Base-by-base conservation (phyloP, 78 protist species). In the Dictyostelium brefeldianum region DNA sequence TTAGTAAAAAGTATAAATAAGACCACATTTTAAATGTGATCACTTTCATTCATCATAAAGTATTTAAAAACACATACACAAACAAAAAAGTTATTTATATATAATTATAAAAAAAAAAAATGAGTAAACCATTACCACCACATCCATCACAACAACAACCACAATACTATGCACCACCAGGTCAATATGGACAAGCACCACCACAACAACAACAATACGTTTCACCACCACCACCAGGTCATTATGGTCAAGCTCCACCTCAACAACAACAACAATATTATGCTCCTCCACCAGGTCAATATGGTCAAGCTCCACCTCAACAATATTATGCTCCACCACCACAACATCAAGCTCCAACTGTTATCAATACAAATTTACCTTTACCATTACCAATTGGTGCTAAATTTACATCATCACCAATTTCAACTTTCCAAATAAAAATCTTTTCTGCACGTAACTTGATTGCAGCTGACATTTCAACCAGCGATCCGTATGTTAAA, bases 401-500 rank as follows among this genome's bases (percentile, higher is more conserved):
- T 22, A 59, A 57, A 80, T 80, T 80, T 62, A 22, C 75, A 14
- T 22, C 53, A 25, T 46, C 85, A 46, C 77, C 85, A 31, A 51
- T 56, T 12, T 41, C 54, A 25, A 67, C 64, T 43, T 20, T 80
- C 25, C 27, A 36, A 27, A 62, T 80, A 22, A 80, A 43, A 22
- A 22, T 80, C 46, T 10, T 43, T 3, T 46, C 64, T 2, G 85
- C 75, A 1, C 64, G 57, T 27, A 43, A 56, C 43, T 22, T 80
- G 12, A 43, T 80, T 46, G 71, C 85, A 36, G 85, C 85, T 0
- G 85, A 80, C 48, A n/a, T 9, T 14, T n/a, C n/a, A n/a, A n/a
- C n/a, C n/a, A n/a, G n/a, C n/a, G 85, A 80, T 62, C 85, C 85
- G 3, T 80, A 59, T 62, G 74, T 80, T 22, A 56, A 36, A 3